Base-by-base conservation (phyloP, 208 protist species). In the Leishmania lainsoni region DNA sequence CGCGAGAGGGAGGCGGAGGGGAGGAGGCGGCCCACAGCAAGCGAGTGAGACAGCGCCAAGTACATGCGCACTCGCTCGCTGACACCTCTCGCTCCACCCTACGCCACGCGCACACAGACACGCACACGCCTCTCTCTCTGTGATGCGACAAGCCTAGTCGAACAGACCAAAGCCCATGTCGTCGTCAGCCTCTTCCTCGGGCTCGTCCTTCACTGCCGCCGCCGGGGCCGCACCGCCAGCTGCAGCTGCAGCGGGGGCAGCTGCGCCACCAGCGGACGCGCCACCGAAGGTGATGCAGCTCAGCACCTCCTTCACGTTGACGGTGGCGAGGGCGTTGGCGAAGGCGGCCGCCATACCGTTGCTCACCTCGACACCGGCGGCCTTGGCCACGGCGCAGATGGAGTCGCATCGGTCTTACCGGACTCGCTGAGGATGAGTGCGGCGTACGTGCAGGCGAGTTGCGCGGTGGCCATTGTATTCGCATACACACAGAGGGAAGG, bases 381-480 rank as follows among this genome's bases (percentile, higher is more conserved):
- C 94, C 89, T 94, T 92, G 74, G 91, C 87, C 71, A 97, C 91
- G 29, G 87, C 87, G 65, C 78, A 69, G 78, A 97, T 84, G 74
- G 79, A 88, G 66, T 70, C 81, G 90, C 93, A 68, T 97, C 96
- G 86, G 89, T 87, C 87, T 93, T 93, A 78, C 94, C 93, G 81
- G 91, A 93, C 87, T 98, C 98, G 83, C 91, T 90, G 58, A 99
- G 94, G 87, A 99, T 95, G 73, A 99, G 90, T 75, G 96, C 92
- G 84, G 98, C 94, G 93, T 99, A 99, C 32, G 92, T 92, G 92
- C 97, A 99, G n/a, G 97, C 97, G 73, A 98, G 94, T 87, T 98
- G 96, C 74, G 91, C 83, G 76, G 79, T 94, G 29, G 78, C 51
- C 78, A 78, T 88, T 2, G 42, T 49, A 32, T 2, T 45, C 51